Evolutionary conservation across 768 basidiomycete species (phyloP).

Genomic region (Postia placenta): DNA sequence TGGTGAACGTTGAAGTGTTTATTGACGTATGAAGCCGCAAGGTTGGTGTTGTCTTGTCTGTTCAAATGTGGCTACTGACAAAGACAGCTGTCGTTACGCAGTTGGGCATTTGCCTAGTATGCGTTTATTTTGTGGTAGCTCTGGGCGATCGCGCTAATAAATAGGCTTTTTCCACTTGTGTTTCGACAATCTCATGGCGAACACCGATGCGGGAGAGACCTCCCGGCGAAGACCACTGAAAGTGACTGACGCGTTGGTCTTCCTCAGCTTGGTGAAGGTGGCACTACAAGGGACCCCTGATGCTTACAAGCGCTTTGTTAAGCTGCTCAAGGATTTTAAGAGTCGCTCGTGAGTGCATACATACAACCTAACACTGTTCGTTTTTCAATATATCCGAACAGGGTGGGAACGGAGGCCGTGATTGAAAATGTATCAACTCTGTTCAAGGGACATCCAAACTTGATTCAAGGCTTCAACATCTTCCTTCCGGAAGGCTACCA

Average conservation of each 20-base stretch:
- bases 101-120: too few relatives aligned
- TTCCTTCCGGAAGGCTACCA: conserved; percentile 93
- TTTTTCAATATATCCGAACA: conserved; percentile 31
- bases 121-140: too few relatives aligned
- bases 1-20: too few relatives aligned
- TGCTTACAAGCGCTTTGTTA: conserved; percentile 58
- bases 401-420: conserved; percentile 97
- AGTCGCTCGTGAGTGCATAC: conserved; percentile 42
- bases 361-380: too few relatives aligned
- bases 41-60: too few relatives aligned
- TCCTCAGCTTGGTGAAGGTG: conserved; percentile 59
- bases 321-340: conserved; percentile 76
- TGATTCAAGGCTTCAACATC: conserved; percentile 98
- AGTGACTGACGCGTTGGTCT: conserved; percentile 56
- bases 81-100: not conserved
- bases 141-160: not conserved
- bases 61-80: too few relatives aligned
- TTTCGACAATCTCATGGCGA: not conserved
- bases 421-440: conserved; percentile 92
- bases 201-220: not conserved
- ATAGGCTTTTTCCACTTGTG: not conserved
- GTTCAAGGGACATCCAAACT: conserved; percentile 81
- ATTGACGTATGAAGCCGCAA: too few relatives aligned
- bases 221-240: conserved; percentile 41
- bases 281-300: conserved; percentile 54